Evolutionary conservation across 2,329 filamentous ascomycete genomes (phyloP).

Genomic region (Tolypocladium ovalisporum): DNA sequence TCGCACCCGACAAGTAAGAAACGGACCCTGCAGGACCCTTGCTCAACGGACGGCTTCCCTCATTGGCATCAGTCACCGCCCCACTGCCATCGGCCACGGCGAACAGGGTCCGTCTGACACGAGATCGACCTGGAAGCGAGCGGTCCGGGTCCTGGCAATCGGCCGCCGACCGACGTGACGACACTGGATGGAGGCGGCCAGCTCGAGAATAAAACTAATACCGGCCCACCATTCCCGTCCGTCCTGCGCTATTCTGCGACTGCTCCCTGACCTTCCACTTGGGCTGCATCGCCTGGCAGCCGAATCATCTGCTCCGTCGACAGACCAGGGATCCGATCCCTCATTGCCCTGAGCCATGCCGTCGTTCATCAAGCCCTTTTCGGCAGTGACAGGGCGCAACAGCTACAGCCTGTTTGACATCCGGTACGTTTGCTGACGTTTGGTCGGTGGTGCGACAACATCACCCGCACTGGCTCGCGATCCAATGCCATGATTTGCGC

Average conservation of each 20-base stretch:
- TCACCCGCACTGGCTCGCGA: not conserved
- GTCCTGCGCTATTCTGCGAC: not conserved
- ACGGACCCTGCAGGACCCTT: not conserved
- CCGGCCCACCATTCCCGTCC: not conserved
- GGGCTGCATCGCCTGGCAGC: not conserved
- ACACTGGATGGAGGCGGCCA: not conserved
- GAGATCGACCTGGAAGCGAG: not conserved
- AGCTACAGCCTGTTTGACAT: slow-evolving; percentile 47
- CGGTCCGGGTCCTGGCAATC: not conserved
- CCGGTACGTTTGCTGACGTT: slow-evolving; percentile 29
- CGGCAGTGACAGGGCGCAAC: slow-evolving; percentile 37
- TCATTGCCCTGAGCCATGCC: slow-evolving; percentile 30
- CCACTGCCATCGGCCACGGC: slow-evolving; percentile 1
- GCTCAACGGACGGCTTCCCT: not conserved
- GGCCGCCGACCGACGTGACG: not conserved
- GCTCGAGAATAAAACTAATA: not conserved
- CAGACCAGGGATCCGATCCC: not conserved
- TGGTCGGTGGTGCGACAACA: not conserved
- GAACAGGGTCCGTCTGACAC: not conserved
- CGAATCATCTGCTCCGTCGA: too few species aligned
- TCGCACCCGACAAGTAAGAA: not conserved
- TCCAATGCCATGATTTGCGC: not conserved
- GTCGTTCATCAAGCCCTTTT: slow-evolving; percentile 42
- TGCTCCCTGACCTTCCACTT: not conserved
- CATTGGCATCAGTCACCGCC: not conserved